Evolutionary conservation across 805 yeast genomes (phyloP).

Genomic region (Kuraishia borneana): DNA sequence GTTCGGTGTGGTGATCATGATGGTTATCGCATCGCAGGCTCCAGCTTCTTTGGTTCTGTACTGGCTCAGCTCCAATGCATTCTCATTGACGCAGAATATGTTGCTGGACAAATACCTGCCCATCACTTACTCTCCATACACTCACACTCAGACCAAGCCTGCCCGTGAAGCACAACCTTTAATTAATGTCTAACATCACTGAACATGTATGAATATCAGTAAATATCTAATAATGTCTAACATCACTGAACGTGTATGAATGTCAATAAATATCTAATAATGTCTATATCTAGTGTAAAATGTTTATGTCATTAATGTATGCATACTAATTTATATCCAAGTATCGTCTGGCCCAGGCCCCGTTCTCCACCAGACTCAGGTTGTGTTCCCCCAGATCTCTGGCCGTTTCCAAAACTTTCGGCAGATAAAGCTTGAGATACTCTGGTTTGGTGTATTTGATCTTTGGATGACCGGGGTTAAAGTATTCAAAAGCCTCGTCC

Average conservation of each 20-base stretch:
- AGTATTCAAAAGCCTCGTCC: constrained; percentile 32
- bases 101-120: constrained; percentile 60
- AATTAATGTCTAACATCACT: neutral
- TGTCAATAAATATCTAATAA: too few species aligned
- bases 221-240: too few species aligned
- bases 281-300: too few species aligned
- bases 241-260: too few species aligned
- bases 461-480: constrained; percentile 17
- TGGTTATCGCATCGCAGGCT: constrained; percentile 79
- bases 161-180: neutral
- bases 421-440: constrained; percentile 24
- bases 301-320: too few species aligned
- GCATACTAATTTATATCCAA: too few species aligned
- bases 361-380: constrained; percentile 4
- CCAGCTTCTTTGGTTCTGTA: constrained; percentile 76
- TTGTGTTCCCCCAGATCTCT: neutral
- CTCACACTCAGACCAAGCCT: constrained; percentile 4
- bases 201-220: too few species aligned
- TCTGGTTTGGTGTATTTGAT: constrained; percentile 32
- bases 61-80: constrained; percentile 82
- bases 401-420: constrained; percentile 3
- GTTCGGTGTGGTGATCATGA: constrained; percentile 64
- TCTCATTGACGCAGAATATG: constrained; percentile 66
- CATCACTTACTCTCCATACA: constrained; percentile 34
- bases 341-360: constrained; percentile 7